phyloP scores from a whole-genome alignment of 116 monocot species.

The Iris pallida region DNA sequence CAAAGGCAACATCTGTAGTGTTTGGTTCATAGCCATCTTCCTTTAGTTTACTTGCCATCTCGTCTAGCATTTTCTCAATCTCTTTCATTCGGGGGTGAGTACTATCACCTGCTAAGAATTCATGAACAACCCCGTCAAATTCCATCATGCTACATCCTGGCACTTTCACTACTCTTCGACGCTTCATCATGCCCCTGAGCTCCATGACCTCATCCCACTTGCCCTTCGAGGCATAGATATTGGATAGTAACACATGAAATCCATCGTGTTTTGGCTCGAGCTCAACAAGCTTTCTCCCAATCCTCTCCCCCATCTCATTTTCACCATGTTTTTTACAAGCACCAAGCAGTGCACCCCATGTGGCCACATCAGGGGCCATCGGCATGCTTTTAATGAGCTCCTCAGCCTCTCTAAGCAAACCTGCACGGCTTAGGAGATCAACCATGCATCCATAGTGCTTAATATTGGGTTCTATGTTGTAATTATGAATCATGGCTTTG shows the following conservation, averaged over 20 bases:
- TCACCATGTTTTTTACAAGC: slow-evolving; percentile 51
- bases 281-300: slow-evolving; percentile 46
- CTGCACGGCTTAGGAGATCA: slow-evolving; percentile 49
- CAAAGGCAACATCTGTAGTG: slow-evolving; percentile 39
- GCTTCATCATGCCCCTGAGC: slow-evolving; percentile 16
- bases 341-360: slow-evolving; percentile 55
- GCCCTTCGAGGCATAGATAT: slow-evolving; percentile 20
- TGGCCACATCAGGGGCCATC: slow-evolving; percentile 37
- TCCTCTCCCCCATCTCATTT: slow-evolving; percentile 33
- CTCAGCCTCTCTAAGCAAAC: slow-evolving; percentile 45
- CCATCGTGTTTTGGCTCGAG: slow-evolving; percentile 35
- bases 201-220: slow-evolving; percentile 17
- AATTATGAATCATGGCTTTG: slow-evolving; percentile 30
- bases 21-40: slow-evolving; percentile 37
- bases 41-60: slow-evolving; percentile 30
- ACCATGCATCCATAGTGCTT: slow-evolving; percentile 59
- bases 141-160: slow-evolving; percentile 37
- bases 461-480: slow-evolving; percentile 35
- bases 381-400: slow-evolving; percentile 45
- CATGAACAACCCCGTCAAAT: slow-evolving; percentile 32
- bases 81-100: slow-evolving; percentile 30
- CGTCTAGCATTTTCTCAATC: slow-evolving; percentile 36
- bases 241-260: slow-evolving; percentile 21
- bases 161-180: slow-evolving; percentile 8
- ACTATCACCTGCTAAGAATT: slow-evolving; percentile 48